Percentiles rank a stretch among this genome's conserved stretches.
phyloP scores from a whole-genome alignment of 1,284 basidiomycete species.

The Baeospora myosura region DNA sequence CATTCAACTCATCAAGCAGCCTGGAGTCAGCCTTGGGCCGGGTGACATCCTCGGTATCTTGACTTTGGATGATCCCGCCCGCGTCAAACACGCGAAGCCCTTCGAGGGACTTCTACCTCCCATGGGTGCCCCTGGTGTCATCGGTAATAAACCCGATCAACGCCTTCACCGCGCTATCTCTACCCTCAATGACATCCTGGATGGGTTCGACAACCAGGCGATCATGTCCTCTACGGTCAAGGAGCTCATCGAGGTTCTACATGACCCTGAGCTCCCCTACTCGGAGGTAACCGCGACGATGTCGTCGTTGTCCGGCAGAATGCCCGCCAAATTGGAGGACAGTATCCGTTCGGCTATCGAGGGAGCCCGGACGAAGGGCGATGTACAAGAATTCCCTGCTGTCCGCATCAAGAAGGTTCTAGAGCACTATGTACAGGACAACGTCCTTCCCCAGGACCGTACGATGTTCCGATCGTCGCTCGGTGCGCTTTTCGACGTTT shows the following conservation, averaged over 20 bases:
- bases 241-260: constrained; percentile 73
- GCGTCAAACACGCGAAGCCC: constrained; percentile 97
- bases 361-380: constrained; percentile 60
- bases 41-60: constrained; percentile 98
- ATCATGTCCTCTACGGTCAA: constrained; percentile 80
- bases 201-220: constrained; percentile 91
- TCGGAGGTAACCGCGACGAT: constrained; percentile 82
- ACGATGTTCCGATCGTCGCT: constrained; percentile 73
- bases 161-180: constrained; percentile 72
- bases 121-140: constrained; percentile 80
- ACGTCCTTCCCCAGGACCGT: constrained; percentile 73
- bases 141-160: constrained; percentile 91
- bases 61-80: constrained; percentile 92
- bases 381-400: constrained; percentile 80
- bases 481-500: constrained; percentile 64
- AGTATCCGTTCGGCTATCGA: constrained; percentile 78
- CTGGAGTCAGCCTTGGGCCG: constrained; percentile 93
- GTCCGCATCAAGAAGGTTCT: constrained; percentile 76
- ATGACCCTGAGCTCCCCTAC: constrained; percentile 85
- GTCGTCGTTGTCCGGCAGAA: constrained; percentile 86
- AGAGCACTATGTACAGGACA: constrained; percentile 81
- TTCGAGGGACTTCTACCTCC: constrained; percentile 90
- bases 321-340: constrained; percentile 90
- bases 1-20: constrained; percentile 96
- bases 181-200: constrained; percentile 86